These are phyloP conservation scores for Bipolaris victoriae DNA, from an alignment of 2,329 filamentous ascomycete genomes.

Conservation along the genomic window DNA sequence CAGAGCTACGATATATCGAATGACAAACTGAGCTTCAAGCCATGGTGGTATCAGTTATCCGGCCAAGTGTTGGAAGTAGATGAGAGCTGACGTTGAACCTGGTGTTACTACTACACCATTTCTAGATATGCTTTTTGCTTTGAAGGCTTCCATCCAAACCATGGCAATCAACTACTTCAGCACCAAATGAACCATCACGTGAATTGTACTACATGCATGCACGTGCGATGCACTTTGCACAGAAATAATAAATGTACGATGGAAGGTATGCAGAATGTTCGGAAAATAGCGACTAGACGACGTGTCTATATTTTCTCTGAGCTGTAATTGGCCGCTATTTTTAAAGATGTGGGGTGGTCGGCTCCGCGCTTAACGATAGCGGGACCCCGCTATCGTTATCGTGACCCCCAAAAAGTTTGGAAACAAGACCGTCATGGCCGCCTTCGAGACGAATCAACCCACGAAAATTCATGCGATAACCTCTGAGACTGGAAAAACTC, in stretches of 20 bases:
- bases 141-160: background rate
- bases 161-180: background rate
- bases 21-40: constrained; percentile 15
- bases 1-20: constrained; percentile 18
- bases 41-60: constrained; percentile 18
- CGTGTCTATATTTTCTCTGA: constrained; percentile 11
- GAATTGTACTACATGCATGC: constrained; percentile 7
- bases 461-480: constrained; percentile 16
- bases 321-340: constrained; percentile 20
- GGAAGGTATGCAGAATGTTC: constrained; percentile 8
- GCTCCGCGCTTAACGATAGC: constrained; percentile 28
- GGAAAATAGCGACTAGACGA: constrained; percentile 16
- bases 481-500: background rate
- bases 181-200: background rate
- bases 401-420: constrained; percentile 14
- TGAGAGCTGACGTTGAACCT: background rate
- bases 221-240: constrained; percentile 2
- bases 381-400: constrained; percentile 17
- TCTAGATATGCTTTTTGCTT: background rate
- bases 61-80: constrained; percentile 16
- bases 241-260: constrained; percentile 11
- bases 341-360: constrained; percentile 21
- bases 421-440: background rate
- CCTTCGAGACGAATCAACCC: constrained; percentile 4
- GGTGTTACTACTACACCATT: background rate